Base-by-base conservation (phyloP, 768 basidiomycete species). In the Daedalea quercina region DNA sequence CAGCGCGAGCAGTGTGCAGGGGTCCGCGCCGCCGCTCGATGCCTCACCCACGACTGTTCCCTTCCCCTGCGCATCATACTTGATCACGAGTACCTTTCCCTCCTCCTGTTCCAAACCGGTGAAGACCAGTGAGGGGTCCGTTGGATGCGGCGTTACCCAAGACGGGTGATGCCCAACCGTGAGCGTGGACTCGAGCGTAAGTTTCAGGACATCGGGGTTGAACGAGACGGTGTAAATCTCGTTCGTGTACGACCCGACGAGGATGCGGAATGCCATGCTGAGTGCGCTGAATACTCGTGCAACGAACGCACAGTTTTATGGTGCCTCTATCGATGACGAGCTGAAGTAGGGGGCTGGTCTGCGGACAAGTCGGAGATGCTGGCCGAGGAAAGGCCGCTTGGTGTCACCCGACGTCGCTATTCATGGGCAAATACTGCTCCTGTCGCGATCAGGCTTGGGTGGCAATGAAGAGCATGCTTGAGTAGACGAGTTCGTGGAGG, bases 61-160 rank as follows among this genome's bases (percentile, higher is more conserved):
- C 47, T 75, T 73, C 1, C 80, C 82, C 15, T 73, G 67, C n/a
- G 65, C 55, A 54, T 80, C 79, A 53, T 80, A 79, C 57, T 76
- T 79, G 52, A 93, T 60, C 13, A 77, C 81, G 7, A 82, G 62
- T 23, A 84, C 73, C 64, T 74, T 73, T 13, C 91, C 90, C n/a
- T 86, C 78, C 0, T 73, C 57, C 54, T 84, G 79, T 59, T 90
- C 85, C 19, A 90, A 71, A 0, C 76, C 82, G 11, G 87, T 71
- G 60, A 84, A 84, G 28, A 89, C 70, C 24, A 90, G 59, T 2
- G 79, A 77, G 42, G 68, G 71, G 55, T 85, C 77, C 0, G 63
- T 66, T 0, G 83, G 81, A 61, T 85, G 78, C 7, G 71, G 68
- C 11, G 82, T 77, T 55, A 94, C 74, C 90, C 90, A 93, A 4